Evolutionary conservation across 169 alveolate genomes (phyloP).

Genomic region (Cryptosporidium sp.): DNA sequence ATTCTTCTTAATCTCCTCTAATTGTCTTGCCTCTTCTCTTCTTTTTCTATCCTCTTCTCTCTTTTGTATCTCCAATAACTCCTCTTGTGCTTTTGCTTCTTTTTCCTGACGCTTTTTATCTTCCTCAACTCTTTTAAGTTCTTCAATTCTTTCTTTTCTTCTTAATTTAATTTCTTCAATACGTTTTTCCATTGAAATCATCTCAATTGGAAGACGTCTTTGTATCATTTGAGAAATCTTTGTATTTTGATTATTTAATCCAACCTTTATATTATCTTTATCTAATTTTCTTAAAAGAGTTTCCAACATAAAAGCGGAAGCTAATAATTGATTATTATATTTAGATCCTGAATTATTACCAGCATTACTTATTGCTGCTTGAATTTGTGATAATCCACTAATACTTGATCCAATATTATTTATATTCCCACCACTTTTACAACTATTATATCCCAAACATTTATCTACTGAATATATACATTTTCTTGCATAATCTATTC

Average conservation of each 20-base stretch:
- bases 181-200: constrained; percentile 68
- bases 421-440: neutral
- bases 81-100: constrained; percentile 83
- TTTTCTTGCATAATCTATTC: constrained; percentile 59
- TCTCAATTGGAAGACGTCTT: constrained; percentile 74
- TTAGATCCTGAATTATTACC: neutral
- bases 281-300: constrained; percentile 30
- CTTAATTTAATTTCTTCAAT: constrained; percentile 77
- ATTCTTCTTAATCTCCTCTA: constrained; percentile 79
- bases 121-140: constrained; percentile 84
- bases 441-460: neutral
- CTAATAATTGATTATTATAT: constrained; percentile 37
- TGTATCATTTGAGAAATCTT: constrained; percentile 69
- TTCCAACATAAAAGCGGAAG: constrained; percentile 49
- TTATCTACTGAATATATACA: constrained; percentile 56
- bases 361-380: neutral
- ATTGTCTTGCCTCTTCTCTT: constrained; percentile 78
- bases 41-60: constrained; percentile 84
- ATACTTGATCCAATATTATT: neutral
- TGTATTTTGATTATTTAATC: constrained; percentile 37
- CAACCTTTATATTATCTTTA: constrained; percentile 45
- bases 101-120: constrained; percentile 87
- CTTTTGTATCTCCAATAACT: constrained; percentile 81
- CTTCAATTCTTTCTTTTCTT: constrained; percentile 86
- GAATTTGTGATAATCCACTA: neutral